Percentiles rank a stretch among this genome's conserved stretches.
Conservation (phyloP, 2,329 filamentous ascomycete species). For the Aspergillus sp. region DNA sequence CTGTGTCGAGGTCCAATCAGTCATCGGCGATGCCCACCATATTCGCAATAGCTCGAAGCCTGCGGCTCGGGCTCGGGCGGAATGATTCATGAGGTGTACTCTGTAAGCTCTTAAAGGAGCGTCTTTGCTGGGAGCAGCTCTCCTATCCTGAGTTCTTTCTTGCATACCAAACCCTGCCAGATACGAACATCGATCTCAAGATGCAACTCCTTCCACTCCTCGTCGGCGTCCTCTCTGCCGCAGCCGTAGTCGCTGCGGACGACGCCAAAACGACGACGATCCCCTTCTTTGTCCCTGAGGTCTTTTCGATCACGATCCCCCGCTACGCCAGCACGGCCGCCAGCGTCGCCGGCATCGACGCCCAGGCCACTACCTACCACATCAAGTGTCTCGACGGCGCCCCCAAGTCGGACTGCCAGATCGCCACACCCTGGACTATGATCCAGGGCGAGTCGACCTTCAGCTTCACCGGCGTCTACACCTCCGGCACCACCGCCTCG, state of each 20-base stretch:
- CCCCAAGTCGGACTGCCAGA: slow-evolving; percentile 22
- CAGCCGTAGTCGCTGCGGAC: not conserved
- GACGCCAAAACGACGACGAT: slow-evolving; percentile 10
- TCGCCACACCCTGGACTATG: slow-evolving; percentile 19
- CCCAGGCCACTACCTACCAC: slow-evolving; percentile 22
- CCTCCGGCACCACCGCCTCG: slow-evolving; percentile 10
- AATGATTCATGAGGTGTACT: too few relatives aligned
- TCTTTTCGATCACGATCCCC: not conserved
- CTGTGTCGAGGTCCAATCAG: too few relatives aligned
- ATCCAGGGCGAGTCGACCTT: slow-evolving; percentile 23
- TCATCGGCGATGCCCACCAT: too few relatives aligned
- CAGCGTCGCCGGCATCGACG: slow-evolving; percentile 22
- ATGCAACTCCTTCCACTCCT: slow-evolving; percentile 5
- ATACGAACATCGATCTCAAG: not conserved
- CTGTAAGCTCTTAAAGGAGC: too few relatives aligned
- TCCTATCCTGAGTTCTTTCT: too few relatives aligned
- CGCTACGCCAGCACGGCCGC: slow-evolving; percentile 21
- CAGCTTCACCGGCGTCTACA: slow-evolving; percentile 20
- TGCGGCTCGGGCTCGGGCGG: too few relatives aligned
- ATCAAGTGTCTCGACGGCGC: slow-evolving; percentile 20
- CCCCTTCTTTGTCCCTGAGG: slow-evolving; percentile 12
- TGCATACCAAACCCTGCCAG: not conserved
- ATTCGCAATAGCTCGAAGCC: too few relatives aligned
- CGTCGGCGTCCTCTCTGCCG: not conserved
- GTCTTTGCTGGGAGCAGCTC: too few relatives aligned